These are phyloP conservation scores for Suillus subaureus DNA, from an alignment of 768 basidiomycete genomes.

Conservation along the genomic window DNA sequence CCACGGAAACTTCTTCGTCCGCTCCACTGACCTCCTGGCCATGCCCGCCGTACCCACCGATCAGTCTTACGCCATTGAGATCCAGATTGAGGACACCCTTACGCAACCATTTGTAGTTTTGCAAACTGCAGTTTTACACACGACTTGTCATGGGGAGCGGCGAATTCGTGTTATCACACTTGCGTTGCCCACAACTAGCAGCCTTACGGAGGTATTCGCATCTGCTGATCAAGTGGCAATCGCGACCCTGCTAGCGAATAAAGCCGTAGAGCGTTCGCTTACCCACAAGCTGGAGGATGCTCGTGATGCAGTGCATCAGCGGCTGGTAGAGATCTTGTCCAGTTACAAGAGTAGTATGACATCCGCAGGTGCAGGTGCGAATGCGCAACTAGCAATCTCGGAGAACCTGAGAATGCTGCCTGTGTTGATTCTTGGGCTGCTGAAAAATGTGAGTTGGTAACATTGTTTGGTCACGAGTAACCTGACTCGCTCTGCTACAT, in stretches of 20 bases:
- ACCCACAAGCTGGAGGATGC: constrained; percentile 89
- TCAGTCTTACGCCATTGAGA: constrained; percentile 93
- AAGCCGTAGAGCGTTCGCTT: constrained; percentile 88
- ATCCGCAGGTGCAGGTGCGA: constrained; percentile 88
- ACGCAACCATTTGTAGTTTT: constrained; percentile 90
- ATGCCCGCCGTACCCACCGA: constrained; percentile 97
- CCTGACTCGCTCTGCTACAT: constrained; percentile 8
- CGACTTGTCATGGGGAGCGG: constrained; percentile 90
- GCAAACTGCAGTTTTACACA: constrained; percentile 94
- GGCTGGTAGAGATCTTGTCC: constrained; percentile 79
- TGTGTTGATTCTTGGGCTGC: constrained; percentile 81
- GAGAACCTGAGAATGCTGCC: constrained; percentile 97
- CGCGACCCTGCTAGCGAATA: constrained; percentile 83
- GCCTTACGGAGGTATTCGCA: constrained; percentile 85
- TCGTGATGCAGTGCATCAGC: constrained; percentile 81
- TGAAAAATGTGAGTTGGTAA: constrained; percentile 80
- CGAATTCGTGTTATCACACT: constrained; percentile 90
- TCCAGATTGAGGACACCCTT: constrained; percentile 94
- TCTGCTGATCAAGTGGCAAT: constrained; percentile 90
- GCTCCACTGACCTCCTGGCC: constrained; percentile 93
- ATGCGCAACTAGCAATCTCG: constrained; percentile 88
- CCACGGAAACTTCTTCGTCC: constrained; percentile 99
- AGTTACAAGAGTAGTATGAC: constrained; percentile 98
- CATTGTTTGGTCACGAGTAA: constrained; percentile 6
- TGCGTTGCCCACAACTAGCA: constrained; percentile 86